These are phyloP conservation scores for Russula sp. DNA, from an alignment of 768 basidiomycete genomes.

Conservation along the genomic window DNA sequence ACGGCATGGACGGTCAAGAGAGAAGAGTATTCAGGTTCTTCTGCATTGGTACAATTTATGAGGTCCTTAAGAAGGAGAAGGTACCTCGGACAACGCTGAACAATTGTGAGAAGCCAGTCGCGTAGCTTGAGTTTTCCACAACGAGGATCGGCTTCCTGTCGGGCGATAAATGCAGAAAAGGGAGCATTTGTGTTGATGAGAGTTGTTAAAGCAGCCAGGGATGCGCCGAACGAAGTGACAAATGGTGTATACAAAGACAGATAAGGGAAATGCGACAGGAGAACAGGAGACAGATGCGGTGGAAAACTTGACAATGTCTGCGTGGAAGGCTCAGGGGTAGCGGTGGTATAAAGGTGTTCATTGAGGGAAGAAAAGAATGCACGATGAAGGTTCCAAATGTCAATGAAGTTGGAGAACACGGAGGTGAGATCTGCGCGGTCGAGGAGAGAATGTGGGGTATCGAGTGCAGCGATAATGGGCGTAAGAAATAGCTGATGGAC, in stretches of 20 bases:
- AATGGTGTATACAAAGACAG: conserved; percentile 83
- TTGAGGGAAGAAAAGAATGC: conserved; percentile 61
- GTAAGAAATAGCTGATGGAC: conserved; percentile 66
- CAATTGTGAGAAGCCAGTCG: conserved; percentile 81
- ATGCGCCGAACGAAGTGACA: conserved; percentile 66
- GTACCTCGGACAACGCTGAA: conserved; percentile 85
- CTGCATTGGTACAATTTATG: conserved; percentile 53
- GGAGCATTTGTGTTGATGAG: conserved; percentile 46
- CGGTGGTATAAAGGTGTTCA: conserved; percentile 31
- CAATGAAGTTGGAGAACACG: conserved; percentile 83
- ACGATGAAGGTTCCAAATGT: conserved; percentile 85
- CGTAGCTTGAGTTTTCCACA: conserved; percentile 71
- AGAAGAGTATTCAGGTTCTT: conserved; percentile 59
- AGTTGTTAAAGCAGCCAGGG: conserved; percentile 49
- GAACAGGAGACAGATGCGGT: conserved; percentile 46
- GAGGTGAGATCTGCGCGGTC: conserved; percentile 60
- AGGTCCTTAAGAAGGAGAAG: conserved; percentile 78
- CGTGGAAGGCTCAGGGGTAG: not conserved
- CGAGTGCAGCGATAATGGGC: conserved; percentile 70
- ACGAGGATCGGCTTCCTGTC: conserved; percentile 58
- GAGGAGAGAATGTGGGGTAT: conserved; percentile 60
- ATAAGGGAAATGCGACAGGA: conserved; percentile 82
- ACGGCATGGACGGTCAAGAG: conserved; percentile 54
- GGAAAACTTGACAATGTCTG: conserved; percentile 26
- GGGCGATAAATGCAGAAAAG: conserved; percentile 57